Evolutionary conservation across 257 asterid species (phyloP), one percentile per base, ranked within the genome.

Genomic region (Scutellaria baicalensis): DNA sequence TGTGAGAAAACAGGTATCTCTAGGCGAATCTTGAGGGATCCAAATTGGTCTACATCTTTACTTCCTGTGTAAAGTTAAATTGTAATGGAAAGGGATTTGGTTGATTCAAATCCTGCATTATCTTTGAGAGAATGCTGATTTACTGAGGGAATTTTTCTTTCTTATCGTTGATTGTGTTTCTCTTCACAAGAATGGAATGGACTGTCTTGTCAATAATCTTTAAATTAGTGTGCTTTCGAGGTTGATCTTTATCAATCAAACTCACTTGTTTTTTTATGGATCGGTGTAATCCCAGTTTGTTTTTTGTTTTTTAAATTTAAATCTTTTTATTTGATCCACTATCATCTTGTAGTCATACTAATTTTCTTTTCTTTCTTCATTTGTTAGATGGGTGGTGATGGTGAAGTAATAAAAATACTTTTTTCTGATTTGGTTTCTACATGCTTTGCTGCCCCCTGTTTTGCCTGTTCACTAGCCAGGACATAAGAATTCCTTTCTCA

Each of bases 21-120:
- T 64, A 6, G 66, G 76, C 78, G 56, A 68, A 66, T 75, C 69
- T 78, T 54, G 68, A 4, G 52, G 74, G 68, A 64, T 76, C 49
- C 20, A 23, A 27, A 27, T 61, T 6, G 10, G 44, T 33, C 51
- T 69, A 31, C 33, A 21, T 44, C 6, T 47, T 44, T 44, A 18
- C 47, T 75, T 74, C 44, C 54, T 21, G 9, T 58, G 21, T 47
- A 23, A 9, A 18, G 52, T 68, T 48, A 2, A 51, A 64, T 74
- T 64, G 11, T 40, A 52, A 12, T 51, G 21, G 55, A 45, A 51
- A 51, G 45, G 21, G 39, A 5, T 52, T 20, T 44, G 38, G 20
- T 63, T 42, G 43, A 40, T 20, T 60, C 44, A 35, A 13, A 61
- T 55, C 66, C 16, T 45, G 49, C 39, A 1, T 54, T 38, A 1